Base-by-base conservation (phyloP, 1,284 basidiomycete species). In the Ustilago nuda region DNA sequence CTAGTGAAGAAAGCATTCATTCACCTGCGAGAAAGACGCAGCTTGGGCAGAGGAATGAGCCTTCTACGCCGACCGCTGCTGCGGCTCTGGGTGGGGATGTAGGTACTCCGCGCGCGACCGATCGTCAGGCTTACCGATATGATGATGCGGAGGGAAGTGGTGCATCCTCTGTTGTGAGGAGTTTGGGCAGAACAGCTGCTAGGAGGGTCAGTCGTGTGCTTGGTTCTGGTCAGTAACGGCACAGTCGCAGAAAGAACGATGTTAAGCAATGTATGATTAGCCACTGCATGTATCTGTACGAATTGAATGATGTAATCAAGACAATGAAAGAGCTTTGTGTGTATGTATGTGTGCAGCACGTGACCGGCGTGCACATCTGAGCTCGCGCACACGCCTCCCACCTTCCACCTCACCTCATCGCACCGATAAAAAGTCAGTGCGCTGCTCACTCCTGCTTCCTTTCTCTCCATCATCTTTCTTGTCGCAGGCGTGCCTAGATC, bases 171-270 rank as follows among this genome's bases (percentile, higher is more conserved):
- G 52, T 67, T 12, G 71, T 73, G 0, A 48, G 66, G 8, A 74
- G 72, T 37, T 27, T 74, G 3, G 72, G 72, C 3, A 4, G 72
- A 4, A 62, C 66, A 35, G 72, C 72, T 3, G 66, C 72, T 17
- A 41, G 72, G 1, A 30, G 72, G 8, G 59, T 74, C 8, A 69
- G 72, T 48, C 62, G 72, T 4, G 62, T 59, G 9, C 63, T 74
- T n/a, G 72, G 61, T 12, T 50, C 54, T 5, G 50, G 59, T 19
- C 48, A 57, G 17, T 57, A 50, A 27, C 30, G 9, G 8, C 23
- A 9, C 11, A 19, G 12, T n/a, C 8, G n/a, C 27, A 23, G 33
- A 52, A 8, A 8, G 36, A 52, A 30, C 32, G 19, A 53, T 48
- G 17, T 3, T 27, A 13, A 19, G 27, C 17, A 53, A 46, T 46